These are phyloP conservation scores for Senna siamea DNA, from an alignment of 306 rosid species.

Conservation along the genomic window DNA sequence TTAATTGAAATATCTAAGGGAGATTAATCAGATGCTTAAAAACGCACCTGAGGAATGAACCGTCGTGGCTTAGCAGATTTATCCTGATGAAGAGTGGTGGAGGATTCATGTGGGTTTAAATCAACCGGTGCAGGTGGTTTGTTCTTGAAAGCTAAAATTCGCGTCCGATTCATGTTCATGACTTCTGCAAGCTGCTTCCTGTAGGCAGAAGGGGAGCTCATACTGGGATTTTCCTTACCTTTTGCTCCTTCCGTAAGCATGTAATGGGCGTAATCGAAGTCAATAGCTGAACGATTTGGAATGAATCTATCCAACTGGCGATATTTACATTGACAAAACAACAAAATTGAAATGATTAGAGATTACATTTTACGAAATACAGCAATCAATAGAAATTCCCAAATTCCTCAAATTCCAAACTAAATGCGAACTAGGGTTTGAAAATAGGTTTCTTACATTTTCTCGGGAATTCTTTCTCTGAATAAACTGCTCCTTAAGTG, in stretches of 20 bases:
- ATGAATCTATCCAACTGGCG: slow-evolving; percentile 53
- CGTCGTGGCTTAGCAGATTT: slow-evolving; percentile 52
- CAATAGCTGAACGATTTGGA: slow-evolving; percentile 50
- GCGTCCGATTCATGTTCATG: slow-evolving; percentile 66
- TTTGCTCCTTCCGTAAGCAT: slow-evolving; percentile 49
- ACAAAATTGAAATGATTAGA: neutral
- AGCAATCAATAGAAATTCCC: neutral
- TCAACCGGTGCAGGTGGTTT: slow-evolving; percentile 59
- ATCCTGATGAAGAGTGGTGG: slow-evolving; percentile 34
- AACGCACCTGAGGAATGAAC: slow-evolving; percentile 60
- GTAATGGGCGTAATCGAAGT: slow-evolving; percentile 46
- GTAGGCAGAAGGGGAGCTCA: slow-evolving; percentile 56
- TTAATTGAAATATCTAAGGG: neutral
- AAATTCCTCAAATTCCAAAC: neutral
- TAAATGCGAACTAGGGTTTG: too few relatives aligned
- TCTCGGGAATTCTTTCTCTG: slow-evolving; percentile 31
- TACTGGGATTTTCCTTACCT: slow-evolving; percentile 58
- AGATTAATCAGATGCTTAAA: slow-evolving; percentile 16
- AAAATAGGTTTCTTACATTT: slow-evolving; percentile 27
- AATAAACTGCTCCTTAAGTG: slow-evolving; percentile 29
- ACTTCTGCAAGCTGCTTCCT: slow-evolving; percentile 54
- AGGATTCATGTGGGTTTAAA: slow-evolving; percentile 39
- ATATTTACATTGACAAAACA: neutral
- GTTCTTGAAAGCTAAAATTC: slow-evolving; percentile 71
- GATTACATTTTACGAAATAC: neutral